phyloP scores from a whole-genome alignment of 768 basidiomycete species.

The Phanerochaete sordida region DNA sequence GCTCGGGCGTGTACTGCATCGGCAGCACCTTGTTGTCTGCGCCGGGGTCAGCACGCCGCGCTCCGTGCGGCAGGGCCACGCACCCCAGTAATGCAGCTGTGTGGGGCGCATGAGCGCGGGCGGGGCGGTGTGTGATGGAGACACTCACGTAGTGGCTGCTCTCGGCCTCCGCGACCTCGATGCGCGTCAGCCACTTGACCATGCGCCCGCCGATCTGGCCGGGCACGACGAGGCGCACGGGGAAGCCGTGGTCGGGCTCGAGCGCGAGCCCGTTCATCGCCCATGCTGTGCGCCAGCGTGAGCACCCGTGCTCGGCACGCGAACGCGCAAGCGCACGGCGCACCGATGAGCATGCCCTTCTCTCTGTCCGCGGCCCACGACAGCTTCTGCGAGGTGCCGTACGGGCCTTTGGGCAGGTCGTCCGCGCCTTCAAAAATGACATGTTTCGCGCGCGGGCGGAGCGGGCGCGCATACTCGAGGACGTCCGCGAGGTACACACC shows the following conservation, averaged over 20 bases:
- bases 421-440: constrained; percentile 62
- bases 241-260: constrained; percentile 63
- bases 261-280: constrained; percentile 60
- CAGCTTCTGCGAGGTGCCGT: constrained; percentile 49
- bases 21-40: constrained; percentile 63
- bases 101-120: neutral
- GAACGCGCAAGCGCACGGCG: no score
- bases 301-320: neutral
- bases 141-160: constrained; percentile 51
- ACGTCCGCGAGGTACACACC: constrained; percentile 57
- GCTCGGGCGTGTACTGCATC: constrained; percentile 45
- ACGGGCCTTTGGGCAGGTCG: constrained; percentile 53
- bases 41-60: neutral
- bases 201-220: constrained; percentile 60
- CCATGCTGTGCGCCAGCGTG: constrained; percentile 42
- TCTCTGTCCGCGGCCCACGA: constrained; percentile 42
- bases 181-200: constrained; percentile 55
- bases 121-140: no score
- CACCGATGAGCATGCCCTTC: constrained; percentile 48
- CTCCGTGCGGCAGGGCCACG: neutral
- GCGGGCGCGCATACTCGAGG: constrained; percentile 42
- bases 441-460: constrained; percentile 35
- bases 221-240: constrained; percentile 59
- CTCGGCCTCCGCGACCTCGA: constrained; percentile 48
- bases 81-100: constrained; percentile 35